Base-by-base conservation (phyloP, 495 filamentous ascomycete species). In the Alectoria sarmentosa region DNA sequence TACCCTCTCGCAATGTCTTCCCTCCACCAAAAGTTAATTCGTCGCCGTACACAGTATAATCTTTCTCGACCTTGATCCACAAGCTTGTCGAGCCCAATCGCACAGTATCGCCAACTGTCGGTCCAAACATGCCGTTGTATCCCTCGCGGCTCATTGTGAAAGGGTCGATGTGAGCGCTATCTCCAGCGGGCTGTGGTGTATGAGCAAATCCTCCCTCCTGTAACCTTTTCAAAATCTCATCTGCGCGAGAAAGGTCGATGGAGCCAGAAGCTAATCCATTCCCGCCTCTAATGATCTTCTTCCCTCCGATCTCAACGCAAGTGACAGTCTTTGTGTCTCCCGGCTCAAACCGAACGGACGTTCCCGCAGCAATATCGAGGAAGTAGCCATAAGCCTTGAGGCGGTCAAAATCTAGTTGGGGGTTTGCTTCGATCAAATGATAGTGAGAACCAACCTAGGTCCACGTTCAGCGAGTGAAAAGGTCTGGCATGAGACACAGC, bases 11-110 rank as follows among this genome's bases (percentile, higher is more conserved):
- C 60, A 98, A 74, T 30, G 90, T 93, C 83, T 98, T 98, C 30
- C 94, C 94, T 30, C 94, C 94, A 42, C 94, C 94, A 76, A 98
- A 98, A 56, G 88, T 87, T 72, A 92, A 97, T 76, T 98, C 94
- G 64, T 98, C 95, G 28, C 94, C 94, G 73, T 96, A 93, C 17
- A 78, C 77, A 7, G 91, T 91, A 62, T 84, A 76, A 72, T 98
- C 95, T 68, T 87, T 90, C 79, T 98, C 95, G 15, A 98, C 89
- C 75, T 86, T 84, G 65, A 98, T 79, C 92, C 93, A 98, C 19
- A 98, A 80, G 70, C 96, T 87, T 10, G 94, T 98, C 64, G 83
- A 79, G 1, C 91, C 94, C 39, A 98, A 73, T 38, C 91, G 77
- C 21, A 98, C 86, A 36, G 86, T 66, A 74, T 98, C 94, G 19